Percentiles rank a stretch among this genome's conserved stretches.
Evolutionary conservation across 2,329 filamentous ascomycete species (phyloP).

Genomic region (Fusarium camptoceras): DNA sequence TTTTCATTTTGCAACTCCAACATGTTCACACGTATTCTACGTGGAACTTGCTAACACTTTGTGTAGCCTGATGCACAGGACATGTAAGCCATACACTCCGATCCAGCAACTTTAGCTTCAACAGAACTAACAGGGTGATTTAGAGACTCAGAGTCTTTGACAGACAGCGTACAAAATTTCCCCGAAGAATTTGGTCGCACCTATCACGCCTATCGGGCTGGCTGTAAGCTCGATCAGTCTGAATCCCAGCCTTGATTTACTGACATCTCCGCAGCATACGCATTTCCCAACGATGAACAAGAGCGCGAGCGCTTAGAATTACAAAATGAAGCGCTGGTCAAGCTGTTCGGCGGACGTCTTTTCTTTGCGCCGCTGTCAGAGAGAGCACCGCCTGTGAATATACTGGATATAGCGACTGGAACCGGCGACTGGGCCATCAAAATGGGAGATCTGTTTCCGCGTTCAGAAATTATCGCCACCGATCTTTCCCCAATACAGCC

Average conservation of each 20-base stretch:
- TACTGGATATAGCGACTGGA: conserved; percentile 60
- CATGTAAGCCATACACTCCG: conserved; percentile 36
- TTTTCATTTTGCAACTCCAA: not conserved
- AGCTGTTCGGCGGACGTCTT: conserved; percentile 54
- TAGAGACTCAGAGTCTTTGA: conserved; percentile 53
- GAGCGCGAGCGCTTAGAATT: conserved; percentile 58
- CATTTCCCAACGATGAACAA: conserved; percentile 58
- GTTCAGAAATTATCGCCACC: conserved; percentile 69
- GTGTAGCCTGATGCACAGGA: conserved; percentile 39
- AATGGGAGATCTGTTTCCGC: conserved; percentile 71
- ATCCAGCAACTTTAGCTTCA: not conserved
- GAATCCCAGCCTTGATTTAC: not conserved
- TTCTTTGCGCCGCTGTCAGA: conserved; percentile 58
- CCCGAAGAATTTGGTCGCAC: conserved; percentile 59
- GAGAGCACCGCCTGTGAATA: conserved; percentile 50
- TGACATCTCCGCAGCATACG: conserved; percentile 53
- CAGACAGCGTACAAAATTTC: conserved; percentile 57
- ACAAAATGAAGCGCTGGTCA: conserved; percentile 54
- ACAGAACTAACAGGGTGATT: conserved; percentile 28
- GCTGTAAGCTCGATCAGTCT: conserved; percentile 53
- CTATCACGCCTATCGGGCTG: conserved; percentile 61
- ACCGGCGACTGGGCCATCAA: conserved; percentile 73
- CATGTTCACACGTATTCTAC: not conserved
- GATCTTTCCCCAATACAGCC: conserved; percentile 78
- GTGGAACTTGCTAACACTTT: conserved; percentile 34